Percentiles rank a stretch among this genome's conserved stretches.
These are phyloP conservation scores for Beauveria sp. DNA, from an alignment of 2,329 filamentous ascomycete species.

Conservation along the genomic window DNA sequence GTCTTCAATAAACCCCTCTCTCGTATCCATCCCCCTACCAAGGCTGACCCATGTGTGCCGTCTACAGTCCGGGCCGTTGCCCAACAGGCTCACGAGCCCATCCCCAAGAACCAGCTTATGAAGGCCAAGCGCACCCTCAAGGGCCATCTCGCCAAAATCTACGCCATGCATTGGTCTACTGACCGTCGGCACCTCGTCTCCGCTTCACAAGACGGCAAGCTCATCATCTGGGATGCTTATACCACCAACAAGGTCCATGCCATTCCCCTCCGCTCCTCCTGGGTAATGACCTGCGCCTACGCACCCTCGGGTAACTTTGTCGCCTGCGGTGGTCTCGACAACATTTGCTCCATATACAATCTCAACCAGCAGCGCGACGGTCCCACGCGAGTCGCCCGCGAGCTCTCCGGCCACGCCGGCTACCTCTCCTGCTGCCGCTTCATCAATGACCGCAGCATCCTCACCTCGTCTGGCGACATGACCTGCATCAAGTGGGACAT, in stretches of 20 bases:
- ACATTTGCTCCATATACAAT: conserved; percentile 99
- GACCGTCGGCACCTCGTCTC: conserved; percentile 95
- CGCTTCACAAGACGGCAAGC: conserved; percentile 96
- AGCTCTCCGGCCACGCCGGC: conserved; percentile 92
- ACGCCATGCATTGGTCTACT: conserved; percentile 99
- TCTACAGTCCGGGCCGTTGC: conserved; percentile 78
- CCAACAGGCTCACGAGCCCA: conserved; percentile 82
- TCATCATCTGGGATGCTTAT: conserved; percentile 99
- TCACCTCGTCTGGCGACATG: conserved; percentile 98
- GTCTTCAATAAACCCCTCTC: neutral
- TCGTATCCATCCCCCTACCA: conserved; percentile 11
- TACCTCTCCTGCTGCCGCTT: conserved; percentile 98
- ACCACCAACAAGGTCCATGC: conserved; percentile 99
- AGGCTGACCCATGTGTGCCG: neutral
- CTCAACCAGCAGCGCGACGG: conserved; percentile 89
- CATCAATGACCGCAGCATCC: conserved; percentile 95
- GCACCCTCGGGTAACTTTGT: conserved; percentile 97
- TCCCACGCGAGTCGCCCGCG: conserved; percentile 90
- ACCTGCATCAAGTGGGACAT: conserved; percentile 99
- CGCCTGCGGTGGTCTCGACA: conserved; percentile 95
- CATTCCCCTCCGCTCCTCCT: conserved; percentile 92
- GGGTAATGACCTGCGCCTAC: conserved; percentile 99
- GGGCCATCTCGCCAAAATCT: conserved; percentile 97
- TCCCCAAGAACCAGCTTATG: conserved; percentile 89
- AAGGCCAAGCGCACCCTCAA: conserved; percentile 95